Evolutionary conservation across 1,284 basidiomycete species (phyloP).

Genomic region (Prillingera fragicola): DNA sequence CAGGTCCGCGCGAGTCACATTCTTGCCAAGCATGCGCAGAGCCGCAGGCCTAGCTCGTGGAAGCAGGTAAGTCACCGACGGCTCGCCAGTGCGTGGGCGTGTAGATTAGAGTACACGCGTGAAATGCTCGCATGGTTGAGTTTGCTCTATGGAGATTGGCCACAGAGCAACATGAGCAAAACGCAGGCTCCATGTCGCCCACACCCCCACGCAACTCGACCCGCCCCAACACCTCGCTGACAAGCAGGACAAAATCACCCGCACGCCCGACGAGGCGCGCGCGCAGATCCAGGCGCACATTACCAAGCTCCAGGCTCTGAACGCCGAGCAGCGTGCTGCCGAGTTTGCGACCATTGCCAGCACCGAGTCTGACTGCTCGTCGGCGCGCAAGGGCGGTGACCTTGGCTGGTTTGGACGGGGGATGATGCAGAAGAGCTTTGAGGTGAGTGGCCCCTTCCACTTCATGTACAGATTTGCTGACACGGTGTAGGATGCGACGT

Average conservation of each 20-base stretch:
- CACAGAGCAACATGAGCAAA: no score
- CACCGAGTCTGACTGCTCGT: slow-evolving; percentile 79
- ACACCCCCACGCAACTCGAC: no score
- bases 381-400: slow-evolving; percentile 72
- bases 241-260: slow-evolving; percentile 78
- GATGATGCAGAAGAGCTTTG: slow-evolving; percentile 98
- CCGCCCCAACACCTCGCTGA: no score
- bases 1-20: slow-evolving; percentile 91
- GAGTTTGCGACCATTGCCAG: slow-evolving; percentile 71
- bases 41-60: slow-evolving; percentile 84
- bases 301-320: slow-evolving; percentile 32
- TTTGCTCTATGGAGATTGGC: no score
- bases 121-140: no score
- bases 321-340: slow-evolving; percentile 51
- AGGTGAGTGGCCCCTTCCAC: slow-evolving; percentile 46
- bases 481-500: slow-evolving; percentile 74
- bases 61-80: slow-evolving; percentile 63
- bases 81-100: slow-evolving; percentile 32
- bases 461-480: slow-evolving; percentile 3
- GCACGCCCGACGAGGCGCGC: slow-evolving; percentile 84
- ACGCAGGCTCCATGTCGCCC: no score
- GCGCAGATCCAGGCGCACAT: slow-evolving; percentile 61
- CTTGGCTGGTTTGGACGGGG: slow-evolving; percentile 78
- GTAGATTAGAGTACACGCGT: no score
- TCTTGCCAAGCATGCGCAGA: slow-evolving; percentile 84